Conservation (phyloP, 106 monocot genomes). For the Dioscorea zingiberensis region DNA sequence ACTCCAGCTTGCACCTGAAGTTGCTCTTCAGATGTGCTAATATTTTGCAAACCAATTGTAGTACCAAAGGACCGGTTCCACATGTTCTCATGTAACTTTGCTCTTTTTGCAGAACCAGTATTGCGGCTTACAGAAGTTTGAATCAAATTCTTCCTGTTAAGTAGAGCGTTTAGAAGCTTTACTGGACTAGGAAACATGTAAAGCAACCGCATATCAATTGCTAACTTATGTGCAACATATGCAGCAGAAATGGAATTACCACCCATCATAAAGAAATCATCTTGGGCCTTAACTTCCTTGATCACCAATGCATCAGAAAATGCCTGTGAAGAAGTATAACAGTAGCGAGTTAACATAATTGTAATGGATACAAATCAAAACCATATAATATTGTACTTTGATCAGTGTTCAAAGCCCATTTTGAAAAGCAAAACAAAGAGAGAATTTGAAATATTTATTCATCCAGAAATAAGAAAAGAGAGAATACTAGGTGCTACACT, state of each 20-base stretch:
- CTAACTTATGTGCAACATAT: slow-evolving; percentile 71
- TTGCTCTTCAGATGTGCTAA: background rate
- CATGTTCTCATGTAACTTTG: slow-evolving; percentile 12
- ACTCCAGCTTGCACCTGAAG: slow-evolving; percentile 4
- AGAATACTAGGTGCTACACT: too few species aligned
- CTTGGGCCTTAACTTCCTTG: slow-evolving; percentile 50
- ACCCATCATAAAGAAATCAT: slow-evolving; percentile 84
- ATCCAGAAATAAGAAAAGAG: too few species aligned
- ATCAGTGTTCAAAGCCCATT: background rate
- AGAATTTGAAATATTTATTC: background rate
- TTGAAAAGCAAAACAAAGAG: background rate
- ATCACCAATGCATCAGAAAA: slow-evolving; percentile 55
- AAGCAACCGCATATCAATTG: slow-evolving; percentile 79
- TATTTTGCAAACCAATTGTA: slow-evolving; percentile 2
- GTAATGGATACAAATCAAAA: background rate
- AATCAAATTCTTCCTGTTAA: slow-evolving; percentile 8
- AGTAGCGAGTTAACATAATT: background rate
- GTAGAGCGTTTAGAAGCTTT: slow-evolving; percentile 47
- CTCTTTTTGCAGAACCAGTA: slow-evolving; percentile 26
- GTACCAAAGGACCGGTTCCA: background rate
- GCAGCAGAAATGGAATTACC: slow-evolving; percentile 92
- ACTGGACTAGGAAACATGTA: slow-evolving; percentile 64
- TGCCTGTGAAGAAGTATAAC: slow-evolving; percentile 27
- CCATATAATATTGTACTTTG: background rate
- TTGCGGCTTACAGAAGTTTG: background rate